These are phyloP conservation scores for Candida labiduridarum DNA, from an alignment of 1,139 yeast species.

Conservation along the genomic window DNA sequence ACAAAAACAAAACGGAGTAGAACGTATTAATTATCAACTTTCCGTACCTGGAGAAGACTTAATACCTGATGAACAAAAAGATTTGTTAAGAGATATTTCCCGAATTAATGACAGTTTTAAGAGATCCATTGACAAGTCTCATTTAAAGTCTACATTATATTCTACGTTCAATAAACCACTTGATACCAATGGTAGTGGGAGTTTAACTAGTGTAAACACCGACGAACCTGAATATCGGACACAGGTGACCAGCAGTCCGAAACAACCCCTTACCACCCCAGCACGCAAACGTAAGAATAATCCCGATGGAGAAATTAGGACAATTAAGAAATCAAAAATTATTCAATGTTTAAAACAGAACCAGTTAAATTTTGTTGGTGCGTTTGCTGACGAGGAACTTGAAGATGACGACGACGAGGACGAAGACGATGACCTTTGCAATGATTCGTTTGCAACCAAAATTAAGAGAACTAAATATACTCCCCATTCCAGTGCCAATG, in stretches of 20 bases:
- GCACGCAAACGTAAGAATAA: not conserved
- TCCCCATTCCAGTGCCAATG: conserved; percentile 13
- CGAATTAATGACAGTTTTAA: conserved; percentile 5
- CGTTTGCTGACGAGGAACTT: conserved; percentile 7
- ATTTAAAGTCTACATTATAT: conserved; percentile 7
- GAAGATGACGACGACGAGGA: conserved; percentile 1
- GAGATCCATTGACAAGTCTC: conserved; percentile 3
- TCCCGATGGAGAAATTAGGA: conserved; percentile 1
- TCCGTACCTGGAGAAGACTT: not conserved
- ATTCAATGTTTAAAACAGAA: conserved; percentile 11
- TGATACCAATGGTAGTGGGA: not conserved
- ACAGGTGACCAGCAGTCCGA: not conserved
- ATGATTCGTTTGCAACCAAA: conserved; percentile 12
- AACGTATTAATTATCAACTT: not conserved
- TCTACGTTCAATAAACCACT: not conserved
- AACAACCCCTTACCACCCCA: not conserved
- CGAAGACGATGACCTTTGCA: conserved; percentile 1
- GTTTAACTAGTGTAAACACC: not conserved
- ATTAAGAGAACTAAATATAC: conserved; percentile 14
- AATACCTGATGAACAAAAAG: not conserved
- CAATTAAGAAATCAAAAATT: conserved; percentile 15
- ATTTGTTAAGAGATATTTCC: conserved; percentile 9
- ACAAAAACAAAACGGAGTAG: not conserved
- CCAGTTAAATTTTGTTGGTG: conserved; percentile 12
- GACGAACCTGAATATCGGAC: not conserved